Percentiles rank a stretch among this genome's conserved stretches.
Conservation (phyloP, 768 basidiomycete genomes). For the Macrolepiota dolichaula region DNA sequence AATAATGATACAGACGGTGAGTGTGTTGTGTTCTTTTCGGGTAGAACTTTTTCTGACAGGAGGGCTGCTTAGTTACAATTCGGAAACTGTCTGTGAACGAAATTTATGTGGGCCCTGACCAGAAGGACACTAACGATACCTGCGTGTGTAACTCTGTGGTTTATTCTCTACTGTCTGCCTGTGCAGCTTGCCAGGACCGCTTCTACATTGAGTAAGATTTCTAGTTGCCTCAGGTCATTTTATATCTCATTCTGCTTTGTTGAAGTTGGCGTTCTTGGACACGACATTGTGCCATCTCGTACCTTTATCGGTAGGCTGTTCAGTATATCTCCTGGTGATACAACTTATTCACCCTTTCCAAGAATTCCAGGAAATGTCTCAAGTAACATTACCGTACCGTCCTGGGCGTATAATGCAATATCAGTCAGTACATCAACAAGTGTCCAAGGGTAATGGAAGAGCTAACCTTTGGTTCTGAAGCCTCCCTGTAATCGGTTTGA, state of each 20-base stretch:
- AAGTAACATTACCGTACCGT: constrained; percentile 1
- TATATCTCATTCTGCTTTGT: background rate
- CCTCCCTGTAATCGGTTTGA: background rate
- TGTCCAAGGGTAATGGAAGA: background rate
- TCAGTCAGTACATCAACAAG: background rate
- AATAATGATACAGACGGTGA: constrained; percentile 2
- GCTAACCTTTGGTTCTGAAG: background rate
- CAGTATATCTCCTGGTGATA: background rate
- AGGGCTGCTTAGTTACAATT: constrained; percentile 2
- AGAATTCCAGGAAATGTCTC: background rate
- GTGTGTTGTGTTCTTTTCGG: background rate
- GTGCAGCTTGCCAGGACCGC: constrained; percentile 25
- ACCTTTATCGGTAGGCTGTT: background rate
- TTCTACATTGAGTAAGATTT: constrained; percentile 10
- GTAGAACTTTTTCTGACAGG: background rate
- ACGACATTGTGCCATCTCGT: constrained; percentile 11
- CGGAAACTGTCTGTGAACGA: constrained; percentile 5
- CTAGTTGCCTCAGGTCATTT: background rate
- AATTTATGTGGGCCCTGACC: constrained; percentile 11
- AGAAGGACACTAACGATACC: constrained; percentile 10
- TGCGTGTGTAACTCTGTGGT: constrained; percentile 30
- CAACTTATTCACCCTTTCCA: background rate
- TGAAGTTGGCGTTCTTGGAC: constrained; percentile 17
- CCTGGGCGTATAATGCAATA: constrained; percentile 9
- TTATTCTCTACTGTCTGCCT: constrained; percentile 29